Base-by-base conservation (phyloP, 768 basidiomycete genomes). In the Harrya chromipes region DNA sequence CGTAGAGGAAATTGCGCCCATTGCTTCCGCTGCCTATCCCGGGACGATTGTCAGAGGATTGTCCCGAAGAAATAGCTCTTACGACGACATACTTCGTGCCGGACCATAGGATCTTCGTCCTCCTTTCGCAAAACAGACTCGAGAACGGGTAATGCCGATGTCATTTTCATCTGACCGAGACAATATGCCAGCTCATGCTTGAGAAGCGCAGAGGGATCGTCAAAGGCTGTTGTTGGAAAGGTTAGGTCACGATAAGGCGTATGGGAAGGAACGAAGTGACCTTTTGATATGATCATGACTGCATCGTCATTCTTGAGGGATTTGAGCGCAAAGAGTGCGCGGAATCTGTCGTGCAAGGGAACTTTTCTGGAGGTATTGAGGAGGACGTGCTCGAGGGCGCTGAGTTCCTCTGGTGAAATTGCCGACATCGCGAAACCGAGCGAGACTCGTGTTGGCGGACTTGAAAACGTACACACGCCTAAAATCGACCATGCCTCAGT, bases 111-210 rank as follows among this genome's bases (percentile, higher is more conserved):
- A 67, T 95, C 88, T 65, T 94, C 86, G 16, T 74, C 62, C 35
- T 67, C 63, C 62, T 93, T 75, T 54, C 79, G 74, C 33, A 99
- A 77, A 5, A 94, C 89, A 3, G 73, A 68, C 64, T 90, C 87
- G 5, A 99, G 81, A 16, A 79, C 77, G 6, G 92, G 85, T 11
- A 98, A 73, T 0, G 95, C 97, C 3, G 76, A 73, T 0, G 72
- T 60, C 27, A 78, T 78, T 58, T 85, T 85, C 70, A 94, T 87
- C 70, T 99, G 97, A 0, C 97, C 97, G 4, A 99, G 79, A 61
- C 93, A 94, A 67, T 98, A 99, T 1, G 97, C 97, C 2, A 99
- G 78, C 63, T 99, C 97, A 66, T 99, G 97, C 63, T 97, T 97
- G 27, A 99, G 78, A 51, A 99, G 68, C 9, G 93, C 90, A 37